Evolutionary conservation across 805 yeast species (phyloP).

Genomic region (Cyberlindnera sargentensis): DNA sequence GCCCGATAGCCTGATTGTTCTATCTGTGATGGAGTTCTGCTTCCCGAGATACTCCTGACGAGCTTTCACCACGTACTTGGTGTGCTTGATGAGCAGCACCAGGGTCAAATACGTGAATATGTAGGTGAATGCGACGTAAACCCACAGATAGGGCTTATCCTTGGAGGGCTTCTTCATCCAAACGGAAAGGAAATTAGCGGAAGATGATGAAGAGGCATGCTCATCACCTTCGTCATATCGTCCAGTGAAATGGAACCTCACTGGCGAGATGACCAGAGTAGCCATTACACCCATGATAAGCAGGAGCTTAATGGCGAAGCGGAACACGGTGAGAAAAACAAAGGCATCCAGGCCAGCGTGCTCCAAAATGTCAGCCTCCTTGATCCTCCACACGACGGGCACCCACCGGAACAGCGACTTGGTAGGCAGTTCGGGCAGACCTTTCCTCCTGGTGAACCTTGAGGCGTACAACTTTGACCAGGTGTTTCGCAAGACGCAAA

Average conservation of each 20-base stretch:
- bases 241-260: slow-evolving; percentile 79
- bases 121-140: slow-evolving; percentile 82
- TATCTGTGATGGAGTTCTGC: slow-evolving; percentile 84
- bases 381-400: slow-evolving; percentile 51
- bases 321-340: slow-evolving; percentile 86
- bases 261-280: slow-evolving; percentile 70
- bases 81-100: slow-evolving; percentile 56
- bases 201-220: neutral
- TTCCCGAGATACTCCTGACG: slow-evolving; percentile 79
- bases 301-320: slow-evolving; percentile 72
- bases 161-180: slow-evolving; percentile 20
- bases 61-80: slow-evolving; percentile 64
- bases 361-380: slow-evolving; percentile 73
- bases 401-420: slow-evolving; percentile 76
- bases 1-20: slow-evolving; percentile 83
- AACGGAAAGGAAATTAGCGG: slow-evolving; percentile 23
- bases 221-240: slow-evolving; percentile 53
- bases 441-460: slow-evolving; percentile 40
- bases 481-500: slow-evolving; percentile 61
- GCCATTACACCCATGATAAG: slow-evolving; percentile 63
- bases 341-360: slow-evolving; percentile 93
- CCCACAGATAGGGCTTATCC: slow-evolving; percentile 62
- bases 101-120: slow-evolving; percentile 68
- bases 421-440: slow-evolving; percentile 52
- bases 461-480: slow-evolving; percentile 86